Percentiles rank a stretch among this genome's conserved stretches.
phyloP scores from a whole-genome alignment of 2,329 filamentous ascomycete genomes.

The Kalaharituber pfeilii region DNA sequence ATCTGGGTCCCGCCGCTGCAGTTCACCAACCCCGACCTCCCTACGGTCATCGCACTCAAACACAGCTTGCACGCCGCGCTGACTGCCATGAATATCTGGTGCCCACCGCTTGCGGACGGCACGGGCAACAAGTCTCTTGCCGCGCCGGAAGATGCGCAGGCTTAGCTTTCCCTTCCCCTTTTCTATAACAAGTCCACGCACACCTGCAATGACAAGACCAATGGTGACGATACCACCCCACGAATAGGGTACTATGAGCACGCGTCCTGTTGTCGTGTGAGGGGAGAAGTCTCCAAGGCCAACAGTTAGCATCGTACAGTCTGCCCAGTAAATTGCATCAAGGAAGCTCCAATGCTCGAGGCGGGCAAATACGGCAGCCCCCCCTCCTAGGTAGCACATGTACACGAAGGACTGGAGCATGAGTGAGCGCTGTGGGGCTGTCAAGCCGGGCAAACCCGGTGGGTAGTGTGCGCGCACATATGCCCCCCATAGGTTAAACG shows the following conservation, averaged over 20 bases:
- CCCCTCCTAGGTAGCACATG: constrained; percentile 61
- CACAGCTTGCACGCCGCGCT: neutral
- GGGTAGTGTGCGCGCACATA: constrained; percentile 50
- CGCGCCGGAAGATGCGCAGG: neutral
- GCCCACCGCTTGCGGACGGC: neutral
- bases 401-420: constrained; percentile 83
- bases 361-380: constrained; percentile 54
- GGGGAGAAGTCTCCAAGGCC: constrained; percentile 14
- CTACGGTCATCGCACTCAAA: constrained; percentile 16
- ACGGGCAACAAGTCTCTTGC: neutral
- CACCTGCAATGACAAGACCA: neutral
- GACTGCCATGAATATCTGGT: neutral
- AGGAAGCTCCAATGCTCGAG: constrained; percentile 61
- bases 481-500: constrained; percentile 64
- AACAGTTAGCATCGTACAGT: constrained; percentile 34
- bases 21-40: constrained; percentile 18
- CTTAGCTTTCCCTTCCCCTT: neutral
- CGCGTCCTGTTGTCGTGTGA: neutral
- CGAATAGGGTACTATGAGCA: neutral
- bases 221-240: neutral
- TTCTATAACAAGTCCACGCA: neutral
- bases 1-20: constrained; percentile 13
- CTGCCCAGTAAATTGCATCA: constrained; percentile 63
- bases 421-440: constrained; percentile 63
- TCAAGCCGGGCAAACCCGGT: constrained; percentile 55